Conservation (phyloP, 257 asterid genomes). For the Nyctanthes arbortristis region DNA sequence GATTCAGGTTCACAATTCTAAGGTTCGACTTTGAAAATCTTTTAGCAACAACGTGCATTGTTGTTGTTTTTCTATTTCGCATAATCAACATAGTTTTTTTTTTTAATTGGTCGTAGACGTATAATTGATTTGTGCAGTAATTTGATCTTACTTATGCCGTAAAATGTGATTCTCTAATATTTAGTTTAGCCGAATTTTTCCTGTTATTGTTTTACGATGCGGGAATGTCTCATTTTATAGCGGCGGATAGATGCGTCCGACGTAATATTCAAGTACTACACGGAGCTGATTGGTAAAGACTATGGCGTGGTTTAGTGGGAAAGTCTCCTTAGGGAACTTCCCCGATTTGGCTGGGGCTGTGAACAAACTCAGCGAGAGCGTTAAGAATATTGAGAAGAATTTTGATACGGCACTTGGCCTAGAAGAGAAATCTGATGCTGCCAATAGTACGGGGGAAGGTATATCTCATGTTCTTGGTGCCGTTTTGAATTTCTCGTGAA, state of each 20-base stretch:
- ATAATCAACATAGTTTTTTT: not conserved
- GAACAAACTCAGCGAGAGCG: conserved; percentile 95
- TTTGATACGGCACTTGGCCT: conserved; percentile 96
- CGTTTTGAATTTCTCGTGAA: not conserved
- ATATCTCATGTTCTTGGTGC: conserved; percentile 15
- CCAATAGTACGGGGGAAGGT: conserved; percentile 63
- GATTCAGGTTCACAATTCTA: not conserved
- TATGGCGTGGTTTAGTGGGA: conserved; percentile 96
- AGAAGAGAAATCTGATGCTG: conserved; percentile 68
- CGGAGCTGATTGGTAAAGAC: conserved; percentile 34
- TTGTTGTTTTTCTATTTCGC: not conserved
- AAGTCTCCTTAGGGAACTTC: conserved; percentile 73
- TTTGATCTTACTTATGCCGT: not conserved
- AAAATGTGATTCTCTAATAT: not conserved
- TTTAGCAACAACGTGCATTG: not conserved
- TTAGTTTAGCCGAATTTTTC: not conserved
- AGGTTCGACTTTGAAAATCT: not conserved
- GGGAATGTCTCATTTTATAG: conserved; percentile 20
- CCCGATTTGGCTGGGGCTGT: conserved; percentile 95
- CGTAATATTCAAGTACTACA: conserved; percentile 33
- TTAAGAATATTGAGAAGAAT: conserved; percentile 92
- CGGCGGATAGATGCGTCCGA: conserved; percentile 22
- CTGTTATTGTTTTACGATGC: not conserved
- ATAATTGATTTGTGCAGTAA: not conserved
- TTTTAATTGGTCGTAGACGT: not conserved